Evolutionary conservation across 1,284 basidiomycete species (phyloP).

Genomic region (Leccinum pachyderme): DNA sequence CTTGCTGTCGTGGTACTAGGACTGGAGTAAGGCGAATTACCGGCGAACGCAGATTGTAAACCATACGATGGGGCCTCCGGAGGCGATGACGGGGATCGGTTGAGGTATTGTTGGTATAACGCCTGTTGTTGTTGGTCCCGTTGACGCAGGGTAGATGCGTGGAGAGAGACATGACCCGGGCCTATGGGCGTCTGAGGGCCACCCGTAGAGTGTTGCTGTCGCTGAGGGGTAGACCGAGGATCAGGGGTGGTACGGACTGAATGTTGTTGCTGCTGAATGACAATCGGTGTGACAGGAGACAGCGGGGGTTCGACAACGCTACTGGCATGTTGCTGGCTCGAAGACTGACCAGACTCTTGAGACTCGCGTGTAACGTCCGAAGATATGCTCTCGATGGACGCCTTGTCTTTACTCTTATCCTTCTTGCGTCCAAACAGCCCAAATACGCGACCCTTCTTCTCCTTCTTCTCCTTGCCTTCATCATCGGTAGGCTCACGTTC

Average conservation of each 20-base stretch:
- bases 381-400: slow-evolving; percentile 44
- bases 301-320: slow-evolving; percentile 22
- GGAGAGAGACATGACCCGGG: slow-evolving; percentile 35
- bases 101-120: slow-evolving; percentile 87
- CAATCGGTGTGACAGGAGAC: slow-evolving; percentile 49
- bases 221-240: slow-evolving; percentile 21
- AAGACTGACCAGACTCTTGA: slow-evolving; percentile 43
- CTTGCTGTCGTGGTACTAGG: slow-evolving; percentile 36
- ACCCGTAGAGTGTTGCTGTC: slow-evolving; percentile 30
- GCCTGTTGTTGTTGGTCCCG: slow-evolving; percentile 85
- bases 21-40: slow-evolving; percentile 41
- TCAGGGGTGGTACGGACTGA: slow-evolving; percentile 30
- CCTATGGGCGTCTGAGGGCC: slow-evolving; percentile 40
- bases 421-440: slow-evolving; percentile 74
- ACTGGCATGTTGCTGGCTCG: slow-evolving; percentile 36
- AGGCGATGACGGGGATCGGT: slow-evolving; percentile 71
- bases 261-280: slow-evolving; percentile 55
- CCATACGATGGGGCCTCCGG: slow-evolving; percentile 73
- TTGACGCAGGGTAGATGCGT: slow-evolving; percentile 74
- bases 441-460: slow-evolving; percentile 66
- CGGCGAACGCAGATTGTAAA: slow-evolving; percentile 58
- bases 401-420: slow-evolving; percentile 74
- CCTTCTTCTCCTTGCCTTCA: slow-evolving; percentile 61
- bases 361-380: slow-evolving; percentile 42
- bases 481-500: slow-evolving; percentile 54